Evolutionary conservation across 2,329 filamentous ascomycete species (phyloP), one percentile per base, ranked within the genome.

Genomic region (Calonectria pauciramosa): DNA sequence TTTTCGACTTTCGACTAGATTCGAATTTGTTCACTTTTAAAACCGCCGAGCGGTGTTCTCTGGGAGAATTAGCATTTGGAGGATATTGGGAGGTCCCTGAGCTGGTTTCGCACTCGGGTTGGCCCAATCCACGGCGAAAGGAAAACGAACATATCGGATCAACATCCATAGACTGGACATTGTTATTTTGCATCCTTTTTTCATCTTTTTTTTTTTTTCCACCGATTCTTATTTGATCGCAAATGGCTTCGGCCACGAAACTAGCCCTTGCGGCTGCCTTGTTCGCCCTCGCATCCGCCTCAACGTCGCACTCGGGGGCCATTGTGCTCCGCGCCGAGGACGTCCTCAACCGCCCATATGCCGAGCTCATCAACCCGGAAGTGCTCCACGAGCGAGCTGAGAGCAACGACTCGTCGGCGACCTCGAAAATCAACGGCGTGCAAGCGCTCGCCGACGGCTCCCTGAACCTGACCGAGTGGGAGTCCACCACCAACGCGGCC

Each of bases 391-490:
- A 47, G 28, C 73, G 68, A 28, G 76, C 30, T 38, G 75, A 65
- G 65, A 76, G 64, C 44, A 79, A 78, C 30, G 71, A 71, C 8
- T 76, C 76, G 65, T 16, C 66, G 14, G 72, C 77, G 14, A 72
- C 77, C 30, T 44, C 41, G 18, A 75, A 76, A 47, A 67, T 75
- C 20, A 60, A 77, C 9, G 83, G 83, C 44, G 82, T 86, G 32
- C 76, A 82, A 26, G 78, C 88, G 66, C 87, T 85, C 71, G 76
- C 83, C 34, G 84, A 89, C 76, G 87, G 87, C 68, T 85, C 84
- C n/a, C 82, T 90, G 77, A 90, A 93, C 84, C 82, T 89, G 80
- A 88, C 88, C 4, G 84, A 87, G 9, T 94, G 92, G 92, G 86
- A 93, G 75, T 78, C 80, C 4, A 82, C 87, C 54, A 93, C 91